A percentile compares a stretch with the other conserved stretches of the same genome.
phyloP scores from a whole-genome alignment of 73 alveolate genomes.

The Paramecium bursaria region DNA sequence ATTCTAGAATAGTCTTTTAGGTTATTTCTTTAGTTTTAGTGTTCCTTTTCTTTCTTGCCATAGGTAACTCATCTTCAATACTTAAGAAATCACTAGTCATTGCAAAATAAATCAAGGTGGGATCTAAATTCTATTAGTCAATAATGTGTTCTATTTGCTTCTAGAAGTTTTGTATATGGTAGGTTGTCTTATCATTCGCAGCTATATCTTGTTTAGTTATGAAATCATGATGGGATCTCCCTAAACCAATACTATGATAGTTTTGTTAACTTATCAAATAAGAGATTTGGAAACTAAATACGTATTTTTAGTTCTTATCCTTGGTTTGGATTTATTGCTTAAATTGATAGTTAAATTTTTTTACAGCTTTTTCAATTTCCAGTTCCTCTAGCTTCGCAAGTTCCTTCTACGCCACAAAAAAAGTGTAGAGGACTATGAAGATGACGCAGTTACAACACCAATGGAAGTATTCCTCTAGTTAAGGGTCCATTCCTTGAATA shows the following conservation, averaged over 20 bases:
- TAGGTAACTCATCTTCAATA: not conserved
- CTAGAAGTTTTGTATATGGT: conserved; percentile 2
- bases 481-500: not conserved
- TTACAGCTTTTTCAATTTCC: conserved; percentile 52
- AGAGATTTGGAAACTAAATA: not conserved
- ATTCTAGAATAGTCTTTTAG: conserved; percentile 17
- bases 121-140: conserved; percentile 50
- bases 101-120: conserved; percentile 38
- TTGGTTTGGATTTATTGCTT: conserved; percentile 36
- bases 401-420: conserved; percentile 32
- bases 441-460: conserved; percentile 40
- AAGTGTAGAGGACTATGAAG: conserved; percentile 14
- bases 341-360: not conserved
- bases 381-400: conserved; percentile 22
- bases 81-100: conserved; percentile 34
- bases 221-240: conserved; percentile 34
- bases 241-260: conserved; percentile 37
- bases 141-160: conserved; percentile 39
- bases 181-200: conserved; percentile 9
- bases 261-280: conserved; percentile 29
- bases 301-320: conserved; percentile 7
- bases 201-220: not conserved
- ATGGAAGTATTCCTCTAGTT: conserved; percentile 33
- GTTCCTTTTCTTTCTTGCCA: not conserved
- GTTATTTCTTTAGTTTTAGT: not conserved